phyloP scores from a whole-genome alignment of 352 stramenopile genomes.

The Globisporangium carolinianum region DNA sequence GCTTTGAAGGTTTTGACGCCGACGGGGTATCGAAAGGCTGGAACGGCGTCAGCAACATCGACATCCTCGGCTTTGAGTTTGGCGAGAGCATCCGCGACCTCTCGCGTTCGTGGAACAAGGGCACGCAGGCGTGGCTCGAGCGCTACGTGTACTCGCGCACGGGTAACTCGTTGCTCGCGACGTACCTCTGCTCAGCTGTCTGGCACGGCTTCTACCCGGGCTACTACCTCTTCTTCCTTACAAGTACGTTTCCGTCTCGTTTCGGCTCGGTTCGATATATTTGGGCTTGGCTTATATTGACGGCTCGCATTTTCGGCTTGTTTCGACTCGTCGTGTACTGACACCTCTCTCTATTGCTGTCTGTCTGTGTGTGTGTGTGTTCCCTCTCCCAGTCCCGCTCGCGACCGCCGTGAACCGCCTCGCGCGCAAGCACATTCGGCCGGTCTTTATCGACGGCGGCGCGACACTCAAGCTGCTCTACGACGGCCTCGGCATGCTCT shows the following conservation, averaged over 20 bases:
- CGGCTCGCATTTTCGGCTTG: not conserved
- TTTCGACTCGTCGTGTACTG: not conserved
- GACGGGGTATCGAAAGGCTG: conserved; percentile 85
- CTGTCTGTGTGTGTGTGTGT: too few species aligned
- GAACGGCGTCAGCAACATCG: conserved; percentile 93
- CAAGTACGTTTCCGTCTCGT: conserved; percentile 19
- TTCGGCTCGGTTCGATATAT: too few species aligned
- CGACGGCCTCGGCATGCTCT: conserved; percentile 44
- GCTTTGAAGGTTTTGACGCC: conserved; percentile 92
- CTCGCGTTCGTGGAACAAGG: conserved; percentile 95
- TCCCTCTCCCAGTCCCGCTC: conserved; percentile 28
- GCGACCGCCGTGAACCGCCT: conserved; percentile 66
- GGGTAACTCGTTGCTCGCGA: conserved; percentile 88
- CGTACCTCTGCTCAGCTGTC: conserved; percentile 93
- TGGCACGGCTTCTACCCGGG: conserved; percentile 99
- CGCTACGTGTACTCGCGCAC: conserved; percentile 97
- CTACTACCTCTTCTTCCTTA: conserved; percentile 96
- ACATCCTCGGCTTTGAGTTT: conserved; percentile 94
- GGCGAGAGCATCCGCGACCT: conserved; percentile 85
- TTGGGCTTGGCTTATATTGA: not conserved
- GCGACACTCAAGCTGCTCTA: conserved; percentile 43
- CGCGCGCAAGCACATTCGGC: conserved; percentile 40
- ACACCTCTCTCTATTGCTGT: too few species aligned
- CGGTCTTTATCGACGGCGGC: conserved; percentile 30
- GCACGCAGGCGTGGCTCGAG: conserved; percentile 94